Evolutionary conservation across 352 stramenopile genomes (phyloP).

Genomic region (Phytophthora tubulina): DNA sequence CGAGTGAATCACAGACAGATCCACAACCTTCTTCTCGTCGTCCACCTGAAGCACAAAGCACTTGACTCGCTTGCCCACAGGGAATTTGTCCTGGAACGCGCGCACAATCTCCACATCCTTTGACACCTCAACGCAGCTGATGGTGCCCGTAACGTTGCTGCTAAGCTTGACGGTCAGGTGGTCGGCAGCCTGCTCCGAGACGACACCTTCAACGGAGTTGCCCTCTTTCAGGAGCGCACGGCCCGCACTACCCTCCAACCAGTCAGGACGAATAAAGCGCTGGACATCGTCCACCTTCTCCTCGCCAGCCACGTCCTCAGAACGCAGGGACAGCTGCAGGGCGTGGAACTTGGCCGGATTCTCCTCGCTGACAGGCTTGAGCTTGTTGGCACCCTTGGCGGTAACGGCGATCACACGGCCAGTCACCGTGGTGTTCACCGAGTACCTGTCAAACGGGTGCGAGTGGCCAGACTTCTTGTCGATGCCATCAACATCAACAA

Average conservation of each 20-base stretch:
- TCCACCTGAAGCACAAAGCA: constrained; percentile 76
- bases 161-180: constrained; percentile 75
- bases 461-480: constrained; percentile 42
- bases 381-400: constrained; percentile 87
- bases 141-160: constrained; percentile 72
- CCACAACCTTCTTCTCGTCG: constrained; percentile 75
- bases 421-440: constrained; percentile 73
- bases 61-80: constrained; percentile 79
- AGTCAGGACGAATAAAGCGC: constrained; percentile 76
- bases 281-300: constrained; percentile 50
- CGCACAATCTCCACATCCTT: constrained; percentile 64
- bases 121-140: constrained; percentile 76
- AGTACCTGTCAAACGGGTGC: constrained; percentile 87
- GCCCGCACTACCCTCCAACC: constrained; percentile 74
- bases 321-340: constrained; percentile 77
- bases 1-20: constrained; percentile 74
- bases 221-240: constrained; percentile 72
- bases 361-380: constrained; percentile 79
- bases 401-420: constrained; percentile 75
- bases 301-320: constrained; percentile 50
- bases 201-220: constrained; percentile 70
- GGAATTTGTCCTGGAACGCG: constrained; percentile 75
- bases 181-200: constrained; percentile 70
- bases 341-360: constrained; percentile 83
- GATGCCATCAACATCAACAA: constrained; percentile 82